phyloP scores from a whole-genome alignment of 345 rosid species.

The Pistacia vera region DNA sequence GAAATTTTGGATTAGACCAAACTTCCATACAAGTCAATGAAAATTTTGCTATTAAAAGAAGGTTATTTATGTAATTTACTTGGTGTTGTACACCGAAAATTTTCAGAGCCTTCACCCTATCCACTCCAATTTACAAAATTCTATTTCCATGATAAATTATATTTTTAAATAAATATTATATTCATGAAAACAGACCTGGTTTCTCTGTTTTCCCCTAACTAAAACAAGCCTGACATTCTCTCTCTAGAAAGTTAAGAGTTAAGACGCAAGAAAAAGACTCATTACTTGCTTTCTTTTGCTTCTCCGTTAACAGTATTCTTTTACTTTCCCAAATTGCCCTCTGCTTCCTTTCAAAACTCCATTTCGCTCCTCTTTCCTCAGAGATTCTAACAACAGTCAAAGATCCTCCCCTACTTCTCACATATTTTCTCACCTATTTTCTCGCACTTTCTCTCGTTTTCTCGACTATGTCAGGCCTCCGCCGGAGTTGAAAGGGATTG shows the following conservation, averaged over 20 bases:
- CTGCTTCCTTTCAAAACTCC: not conserved
- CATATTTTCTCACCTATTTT: slow-evolving; percentile 2
- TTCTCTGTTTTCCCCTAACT: not conserved
- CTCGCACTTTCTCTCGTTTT: slow-evolving; percentile 6
- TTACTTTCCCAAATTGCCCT: slow-evolving; percentile 32
- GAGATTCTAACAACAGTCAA: slow-evolving; percentile 54
- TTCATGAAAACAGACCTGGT: not conserved
- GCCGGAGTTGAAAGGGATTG: not conserved
- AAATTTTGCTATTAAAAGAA: not conserved
- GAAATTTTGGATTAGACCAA: no score
- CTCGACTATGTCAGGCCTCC: slow-evolving; percentile 13
- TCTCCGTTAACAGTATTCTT: not conserved
- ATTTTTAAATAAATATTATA: no score
- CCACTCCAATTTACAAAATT: not conserved
- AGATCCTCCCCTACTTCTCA: slow-evolving; percentile 39
- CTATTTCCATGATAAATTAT: not conserved
- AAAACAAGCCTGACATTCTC: slow-evolving; percentile 17
- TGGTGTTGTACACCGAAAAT: not conserved
- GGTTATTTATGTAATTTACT: not conserved
- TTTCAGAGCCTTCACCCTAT: slow-evolving; percentile 18
- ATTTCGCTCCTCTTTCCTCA: slow-evolving; percentile 7
- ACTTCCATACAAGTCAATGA: no score
- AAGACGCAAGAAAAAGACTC: not conserved
- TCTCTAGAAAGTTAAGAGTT: slow-evolving; percentile 1
- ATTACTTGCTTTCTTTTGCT: not conserved